A percentile compares a stretch with the other conserved stretches of the same genome.
These are phyloP conservation scores for Fusarium albosuccineum DNA, from an alignment of 2,329 filamentous ascomycete genomes.

Conservation along the genomic window DNA sequence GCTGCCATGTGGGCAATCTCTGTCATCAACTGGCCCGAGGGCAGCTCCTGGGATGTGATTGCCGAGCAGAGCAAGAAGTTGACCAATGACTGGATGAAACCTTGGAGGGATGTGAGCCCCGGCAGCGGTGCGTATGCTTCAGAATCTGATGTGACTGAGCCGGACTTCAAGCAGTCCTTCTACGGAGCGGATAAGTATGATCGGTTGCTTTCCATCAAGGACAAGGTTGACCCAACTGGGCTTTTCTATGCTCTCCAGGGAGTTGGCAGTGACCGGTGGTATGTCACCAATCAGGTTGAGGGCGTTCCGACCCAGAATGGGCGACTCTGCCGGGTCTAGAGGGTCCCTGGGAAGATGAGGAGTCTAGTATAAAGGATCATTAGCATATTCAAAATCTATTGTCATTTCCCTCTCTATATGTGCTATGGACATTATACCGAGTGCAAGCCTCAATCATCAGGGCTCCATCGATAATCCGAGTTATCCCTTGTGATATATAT, in stretches of 20 bases:
- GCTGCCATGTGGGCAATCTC: conserved; percentile 55
- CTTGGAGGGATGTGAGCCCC: conserved; percentile 42
- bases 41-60: conserved; percentile 28
- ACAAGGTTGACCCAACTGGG: conserved; percentile 32
- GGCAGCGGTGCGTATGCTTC: conserved; percentile 38
- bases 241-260: conserved; percentile 40
- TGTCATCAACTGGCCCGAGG: conserved; percentile 48
- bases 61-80: conserved; percentile 33
- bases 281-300: conserved; percentile 33
- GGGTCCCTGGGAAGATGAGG: too few species aligned
- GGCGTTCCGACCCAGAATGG: conserved; percentile 44
- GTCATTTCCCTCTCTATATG: too few species aligned
- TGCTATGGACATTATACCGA: too few species aligned
- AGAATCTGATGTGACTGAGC: conserved; percentile 39
- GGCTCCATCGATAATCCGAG: conserved; percentile 20
- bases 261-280: conserved; percentile 41
- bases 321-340: conserved; percentile 24
- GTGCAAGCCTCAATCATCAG: neutral
- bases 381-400: too few species aligned
- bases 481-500: conserved; percentile 64
- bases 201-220: conserved; percentile 36
- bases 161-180: conserved; percentile 40
- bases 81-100: conserved; percentile 45
- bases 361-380: too few species aligned
- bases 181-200: conserved; percentile 39